Evolutionary conservation across 768 basidiomycete genomes (phyloP), one percentile per base, ranked within the genome.

Genomic region (Lactarius sp.): DNA sequence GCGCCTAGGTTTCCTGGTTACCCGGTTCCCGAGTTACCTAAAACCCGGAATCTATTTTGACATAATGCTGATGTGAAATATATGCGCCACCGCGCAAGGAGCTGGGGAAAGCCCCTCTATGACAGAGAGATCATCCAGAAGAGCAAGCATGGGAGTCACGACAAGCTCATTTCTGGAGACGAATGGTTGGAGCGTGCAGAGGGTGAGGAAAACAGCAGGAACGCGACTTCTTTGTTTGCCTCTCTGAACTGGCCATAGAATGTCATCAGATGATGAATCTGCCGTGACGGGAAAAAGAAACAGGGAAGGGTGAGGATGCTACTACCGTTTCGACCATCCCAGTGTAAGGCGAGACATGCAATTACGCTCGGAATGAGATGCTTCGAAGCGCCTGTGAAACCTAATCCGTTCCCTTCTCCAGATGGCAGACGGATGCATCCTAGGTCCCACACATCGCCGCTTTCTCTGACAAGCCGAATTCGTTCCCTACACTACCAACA

Each of bases 191-290:
- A 92, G 75, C n/a, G 79, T 75, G 34, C 84, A 84, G n/a, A 93
- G 71, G 2, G 79, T 0, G 85, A 81, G 44, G 80, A 81, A 58
- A 77, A 60, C 2, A 84, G 70, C 0, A 88, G 85, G 2, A 95
- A 78, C 1, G 75, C 83, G 20, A 95, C 88, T 77, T 95, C 94
- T 27, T 76, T 96, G 60, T 83, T 72, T 0, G 94, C 94, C 74
- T 96, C 94, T 61, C 93, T 79, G 52, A 81, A 81, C 92, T 54
- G 7, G 16, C 22, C 27, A 65, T 6, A 13, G 22, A 41, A 44
- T 6, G 52, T 8, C 8, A 6, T 31, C 2, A 27, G 2, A 27
- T 27, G 27, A 27, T 27, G 27, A 27, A 13, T 27, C 39, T 12
- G 39, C 1, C 4, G 7, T 9, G 4, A 13, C 44, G 6, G n/a